A percentile compares a stretch with the other conserved stretches of the same genome.
Conservation (phyloP, 192 early-diverging fungal species). For the Lunasporangiospora selenospora region DNA sequence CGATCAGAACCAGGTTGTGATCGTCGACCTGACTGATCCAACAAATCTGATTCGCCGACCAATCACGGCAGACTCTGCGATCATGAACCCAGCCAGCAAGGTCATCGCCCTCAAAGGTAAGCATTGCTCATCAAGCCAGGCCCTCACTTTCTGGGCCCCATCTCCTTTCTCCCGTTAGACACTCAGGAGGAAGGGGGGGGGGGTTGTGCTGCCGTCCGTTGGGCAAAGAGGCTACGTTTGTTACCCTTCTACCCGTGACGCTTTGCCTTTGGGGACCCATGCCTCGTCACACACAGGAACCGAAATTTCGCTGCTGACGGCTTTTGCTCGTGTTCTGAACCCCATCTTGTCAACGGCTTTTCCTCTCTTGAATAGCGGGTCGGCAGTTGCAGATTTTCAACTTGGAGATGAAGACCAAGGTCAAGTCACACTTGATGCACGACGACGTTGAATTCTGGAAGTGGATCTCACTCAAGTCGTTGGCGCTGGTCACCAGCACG, state of each 20-base stretch:
- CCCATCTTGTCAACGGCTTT: neutral
- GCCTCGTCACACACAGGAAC: neutral
- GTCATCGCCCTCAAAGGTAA: slow-evolving; percentile 96
- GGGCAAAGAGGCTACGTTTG: too few species aligned
- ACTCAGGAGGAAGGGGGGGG: too few species aligned
- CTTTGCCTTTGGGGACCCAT: too few species aligned
- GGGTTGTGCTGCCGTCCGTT: too few species aligned
- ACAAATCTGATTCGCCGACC: slow-evolving; percentile 84
- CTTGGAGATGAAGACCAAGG: slow-evolving; percentile 93
- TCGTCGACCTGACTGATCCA: slow-evolving; percentile 91
- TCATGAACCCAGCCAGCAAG: slow-evolving; percentile 95
- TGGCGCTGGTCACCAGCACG: slow-evolving; percentile 89
- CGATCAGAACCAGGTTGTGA: slow-evolving; percentile 88
- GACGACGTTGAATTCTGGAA: slow-evolving; percentile 94
- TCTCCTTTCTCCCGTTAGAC: too few species aligned
- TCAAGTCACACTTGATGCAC: slow-evolving; percentile 91
- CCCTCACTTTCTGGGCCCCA: too few species aligned
- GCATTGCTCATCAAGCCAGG: too few species aligned
- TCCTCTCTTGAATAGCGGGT: slow-evolving; percentile 61
- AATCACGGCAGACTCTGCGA: slow-evolving; percentile 97
- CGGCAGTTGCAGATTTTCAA: slow-evolving; percentile 98
- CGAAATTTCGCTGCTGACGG: too few species aligned
- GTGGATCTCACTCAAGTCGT: slow-evolving; percentile 87
- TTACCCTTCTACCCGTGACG: too few species aligned
- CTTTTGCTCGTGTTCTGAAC: too few species aligned